These are phyloP conservation scores for Drosera capensis DNA, from an alignment of 148 eudicot species.

Conservation along the genomic window DNA sequence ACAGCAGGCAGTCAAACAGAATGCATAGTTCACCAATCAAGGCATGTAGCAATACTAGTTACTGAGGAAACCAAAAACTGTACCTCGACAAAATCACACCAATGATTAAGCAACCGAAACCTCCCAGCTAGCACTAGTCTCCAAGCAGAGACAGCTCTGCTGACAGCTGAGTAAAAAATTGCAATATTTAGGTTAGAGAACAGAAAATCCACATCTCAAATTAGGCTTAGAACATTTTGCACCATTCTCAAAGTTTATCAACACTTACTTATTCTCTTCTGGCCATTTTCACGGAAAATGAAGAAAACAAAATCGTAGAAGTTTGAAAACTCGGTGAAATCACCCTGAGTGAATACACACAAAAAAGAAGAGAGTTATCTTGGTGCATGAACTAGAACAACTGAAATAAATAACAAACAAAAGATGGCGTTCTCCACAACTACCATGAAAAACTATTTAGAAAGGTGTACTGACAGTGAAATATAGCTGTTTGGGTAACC, in stretches of 20 bases:
- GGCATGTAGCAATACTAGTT: too few species aligned
- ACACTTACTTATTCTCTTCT: constrained; percentile 74
- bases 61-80: too few species aligned
- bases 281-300: constrained; percentile 76
- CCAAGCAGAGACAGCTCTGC: constrained; percentile 75
- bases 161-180: constrained; percentile 42
- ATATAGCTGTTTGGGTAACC: too few species aligned
- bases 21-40: too few species aligned
- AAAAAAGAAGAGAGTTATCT: too few species aligned
- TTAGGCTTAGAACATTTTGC: too few species aligned
- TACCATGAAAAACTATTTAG: too few species aligned
- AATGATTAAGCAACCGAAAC: constrained; percentile 75
- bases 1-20: too few species aligned
- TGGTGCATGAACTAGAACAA: constrained; percentile 1
- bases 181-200: constrained; percentile 4
- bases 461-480: too few species aligned
- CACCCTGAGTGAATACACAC: too few species aligned
- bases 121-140: constrained; percentile 68
- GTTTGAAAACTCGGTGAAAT: constrained; percentile 57
- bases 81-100: constrained; percentile 92
- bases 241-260: too few species aligned
- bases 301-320: constrained; percentile 86
- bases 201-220: background rate
- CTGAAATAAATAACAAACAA: background rate
- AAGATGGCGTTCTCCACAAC: too few species aligned